Percentiles rank a stretch among this genome's conserved stretches.
These are phyloP conservation scores for Chenopodium album DNA, from an alignment of 148 eudicot genomes.

Conservation along the genomic window DNA sequence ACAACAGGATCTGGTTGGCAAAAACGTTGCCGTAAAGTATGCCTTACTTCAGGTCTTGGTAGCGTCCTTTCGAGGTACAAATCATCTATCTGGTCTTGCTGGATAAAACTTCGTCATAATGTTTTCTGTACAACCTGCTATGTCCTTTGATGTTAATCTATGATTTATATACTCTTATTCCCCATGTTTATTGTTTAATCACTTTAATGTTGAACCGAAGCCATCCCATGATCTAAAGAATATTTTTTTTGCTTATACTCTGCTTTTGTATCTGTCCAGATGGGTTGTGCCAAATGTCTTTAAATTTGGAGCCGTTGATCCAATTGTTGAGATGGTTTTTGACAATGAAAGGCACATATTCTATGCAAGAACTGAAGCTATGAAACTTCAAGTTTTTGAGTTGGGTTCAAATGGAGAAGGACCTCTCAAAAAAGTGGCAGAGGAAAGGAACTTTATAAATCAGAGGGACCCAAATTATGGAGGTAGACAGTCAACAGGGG, in stretches of 20 bases:
- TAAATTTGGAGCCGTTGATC: conserved; percentile 95
- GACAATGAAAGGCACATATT: conserved; percentile 90
- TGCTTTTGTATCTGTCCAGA: conserved; percentile 41
- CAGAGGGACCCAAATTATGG: conserved; percentile 70
- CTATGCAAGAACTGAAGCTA: conserved; percentile 93
- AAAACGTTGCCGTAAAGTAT: conserved; percentile 92
- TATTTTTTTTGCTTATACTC: not conserved
- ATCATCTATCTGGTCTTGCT: not conserved
- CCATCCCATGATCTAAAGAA: not conserved
- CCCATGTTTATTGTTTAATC: not conserved
- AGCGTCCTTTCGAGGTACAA: conserved; percentile 83
- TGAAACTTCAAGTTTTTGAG: conserved; percentile 88
- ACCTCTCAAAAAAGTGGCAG: conserved; percentile 84
- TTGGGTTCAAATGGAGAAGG: conserved; percentile 76
- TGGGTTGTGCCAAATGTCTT: conserved; percentile 97
- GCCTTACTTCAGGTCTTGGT: conserved; percentile 86
- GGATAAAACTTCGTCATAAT: not conserved
- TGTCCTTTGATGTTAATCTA: not conserved
- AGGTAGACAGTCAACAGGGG: conserved; percentile 69
- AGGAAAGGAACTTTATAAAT: conserved; percentile 83
- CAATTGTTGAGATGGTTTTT: conserved; percentile 89
- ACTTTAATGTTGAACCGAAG: not conserved
- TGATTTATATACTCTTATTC: not conserved
- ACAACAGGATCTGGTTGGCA: conserved; percentile 90
- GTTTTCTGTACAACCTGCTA: not conserved